Base-by-base conservation (phyloP, 371 early-diverging fungal species). In the Circinella umbellata region DNA sequence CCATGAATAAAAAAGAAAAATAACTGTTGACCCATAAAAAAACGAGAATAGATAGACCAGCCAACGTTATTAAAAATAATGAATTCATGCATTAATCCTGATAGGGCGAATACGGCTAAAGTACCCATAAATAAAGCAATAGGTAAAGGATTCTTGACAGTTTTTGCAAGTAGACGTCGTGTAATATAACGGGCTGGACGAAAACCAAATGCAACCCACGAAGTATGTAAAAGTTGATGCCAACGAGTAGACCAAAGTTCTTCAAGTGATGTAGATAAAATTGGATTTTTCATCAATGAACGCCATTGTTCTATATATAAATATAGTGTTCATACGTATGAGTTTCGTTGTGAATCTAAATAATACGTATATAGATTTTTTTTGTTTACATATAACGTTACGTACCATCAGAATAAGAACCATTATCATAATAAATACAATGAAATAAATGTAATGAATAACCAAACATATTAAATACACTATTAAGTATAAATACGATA, bases 161-260 rank as follows among this genome's bases (percentile, higher is more conserved):
- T 38, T 39, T 80, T 82, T 18, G 70, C 66, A 8, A 80, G 61
- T 0, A 66, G 18, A 59, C 78, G 79, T 34, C 64, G 67, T 3
- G 70, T 42, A 10, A 77, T 37, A 4, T 71, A 72, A 35, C 81
- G 81, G 0, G 72, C 73, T 4, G 83, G 81, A 4, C 78, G 69
- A 64, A 77, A 83, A 15, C 79, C 80, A 34, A 83, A 69, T 0
- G 83, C 76, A 7, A 80, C 65, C 83, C 83, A 83, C 1, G 81
- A 77, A 1, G 73, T 66, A 61, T 76, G 79, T 38, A 80, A 73
- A 0, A 79, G 39, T 60, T 75, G 75, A 62, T 83, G 83, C 83
- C 83, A 83, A 11, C 81, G 76, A 10, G 66, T 10, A 4, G 83
- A 79, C 83, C 83, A 83, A 17, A 83, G 66, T 1, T 74, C 75